Evolutionary conservation across 106 monocot species (phyloP), one percentile per base, ranked within the genome.

Genomic region (Allium fistulosum): DNA sequence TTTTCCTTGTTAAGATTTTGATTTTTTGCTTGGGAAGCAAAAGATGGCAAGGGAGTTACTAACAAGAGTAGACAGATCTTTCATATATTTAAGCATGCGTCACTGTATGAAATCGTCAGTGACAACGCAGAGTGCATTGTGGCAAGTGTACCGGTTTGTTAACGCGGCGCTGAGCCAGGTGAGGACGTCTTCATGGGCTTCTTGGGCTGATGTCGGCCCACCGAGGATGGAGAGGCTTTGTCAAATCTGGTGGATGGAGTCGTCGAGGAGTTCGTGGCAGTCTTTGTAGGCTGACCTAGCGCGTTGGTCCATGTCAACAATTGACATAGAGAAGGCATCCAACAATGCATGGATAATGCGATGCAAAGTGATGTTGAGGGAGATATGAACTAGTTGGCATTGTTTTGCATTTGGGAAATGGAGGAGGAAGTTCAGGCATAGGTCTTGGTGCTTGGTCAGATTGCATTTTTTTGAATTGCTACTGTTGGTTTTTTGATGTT

Each of bases 111-210:
- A 58, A 48, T 57, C 63, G 58, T 76, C 74, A 9, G 18, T 11
- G 9, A 77, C 86, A 48, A 69, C 86, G 6, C 82, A 63, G 7
- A 97, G 62, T 7, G 89, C 86, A 22, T 97, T 88, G 10, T 68
- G 46, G 74, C 92, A 97, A 18, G 96, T 97, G 69, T 97, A 92
- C 72, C 92, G 96, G 75, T 89, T 97, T 8, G 92, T 97, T 16
- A 97, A 70, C 10, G 95, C 91, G 13, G 80, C 91, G 73, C 88
- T 88, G 53, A 96, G 88, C 95, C 95, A 96, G 11, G 91, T 96
- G 58, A 87, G 61, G 66, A 91, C 92, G 68, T 92, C 96, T 50
- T 86, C 92, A 3, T 28, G 28, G 28, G 28, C 28, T 27, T 62
- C 68, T 49, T 75, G 69, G n/a, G 55, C 72, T 45, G 52, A 28